Evolutionary conservation across 2,329 filamentous ascomycete species (phyloP), one percentile per base, ranked within the genome.

Genomic region (Phyllosticta capitalensis): DNA sequence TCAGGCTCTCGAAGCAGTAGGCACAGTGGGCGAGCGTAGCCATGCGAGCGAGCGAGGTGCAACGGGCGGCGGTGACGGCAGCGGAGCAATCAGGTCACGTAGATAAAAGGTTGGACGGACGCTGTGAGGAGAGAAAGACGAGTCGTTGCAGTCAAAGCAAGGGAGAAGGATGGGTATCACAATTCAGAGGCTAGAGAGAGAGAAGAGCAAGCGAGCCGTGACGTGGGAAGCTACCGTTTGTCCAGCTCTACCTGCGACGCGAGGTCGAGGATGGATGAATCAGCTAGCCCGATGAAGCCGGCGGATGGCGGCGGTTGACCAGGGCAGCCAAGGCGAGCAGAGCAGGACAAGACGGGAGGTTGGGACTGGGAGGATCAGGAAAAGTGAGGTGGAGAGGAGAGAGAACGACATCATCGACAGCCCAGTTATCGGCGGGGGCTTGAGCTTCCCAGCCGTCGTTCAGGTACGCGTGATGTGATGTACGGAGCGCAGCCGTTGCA

Each of bases 1-100:
- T 81, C 45, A 99, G 84, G 49, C 81, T 81, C 75, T 99, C 94
- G 79, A 99, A 97, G 78, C 92, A 96, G 75, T 87, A 92, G 68
- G 92, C 85, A 74, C 92, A 96, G 75, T 97, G 92, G 61, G 86
- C 87, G 67, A 83, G 76, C 60, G 88, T 87, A 54, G 94, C 92
- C 92, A 97, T 97, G 58, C 52, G 64, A 52, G 26, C 19, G 38
- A 17, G 5, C 24, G 30, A 38, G 22, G 2, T 22, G 51, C 26
- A 54, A 20, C 19, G 49, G 7, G 26, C 50, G 26, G 26, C 9
- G 24, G 49, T 28, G 56, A 49, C 52, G 38, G 14, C 33, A 22
- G 52, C 22, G 19, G 19, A 10, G n/a, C 30, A 21, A 26, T 21
- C 2, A 45, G 38, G 38, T 45, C 38, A 45, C 38, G 14, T n/a